A percentile compares a stretch with the other conserved stretches of the same genome.
Conservation (phyloP, 352 stramenopile genomes). For the Globisporangium iwayamae region DNA sequence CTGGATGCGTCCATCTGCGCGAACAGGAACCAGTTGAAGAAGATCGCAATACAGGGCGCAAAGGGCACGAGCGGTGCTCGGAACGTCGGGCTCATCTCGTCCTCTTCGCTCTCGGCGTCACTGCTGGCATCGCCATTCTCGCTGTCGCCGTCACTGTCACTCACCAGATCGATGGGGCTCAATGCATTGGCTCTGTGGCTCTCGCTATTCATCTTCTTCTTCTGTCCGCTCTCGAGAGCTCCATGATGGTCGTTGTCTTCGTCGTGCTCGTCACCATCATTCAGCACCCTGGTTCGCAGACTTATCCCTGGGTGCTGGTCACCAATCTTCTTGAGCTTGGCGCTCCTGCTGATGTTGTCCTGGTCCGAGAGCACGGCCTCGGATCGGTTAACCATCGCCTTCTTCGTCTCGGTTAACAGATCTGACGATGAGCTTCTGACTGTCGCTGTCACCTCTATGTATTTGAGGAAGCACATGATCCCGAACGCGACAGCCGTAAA, state of each 20-base stretch:
- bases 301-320: conserved; percentile 5
- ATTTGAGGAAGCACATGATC: conserved; percentile 52
- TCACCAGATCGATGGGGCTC: conserved; percentile 1
- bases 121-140: not conserved
- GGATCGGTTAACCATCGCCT: not conserved
- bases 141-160: conserved; percentile 3
- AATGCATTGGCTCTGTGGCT: not conserved
- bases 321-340: conserved; percentile 7
- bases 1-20: conserved; percentile 70
- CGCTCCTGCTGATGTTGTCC: not conserved
- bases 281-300: conserved; percentile 7
- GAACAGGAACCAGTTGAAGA: conserved; percentile 89
- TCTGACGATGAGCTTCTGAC: not conserved
- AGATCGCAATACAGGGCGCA: conserved; percentile 74
- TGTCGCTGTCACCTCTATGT: conserved; percentile 24
- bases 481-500: conserved; percentile 51
- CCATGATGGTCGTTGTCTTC: conserved; percentile 17
- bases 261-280: conserved; percentile 22
- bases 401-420: conserved; percentile 3
- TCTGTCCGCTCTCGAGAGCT: conserved; percentile 2
- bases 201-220: conserved; percentile 15
- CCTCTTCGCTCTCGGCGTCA: not conserved
- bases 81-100: conserved; percentile 29
- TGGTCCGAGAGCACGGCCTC: conserved; percentile 10
- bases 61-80: conserved; percentile 73